Conservation (phyloP, 1,284 basidiomycete genomes). For the Porodaedalea pini region DNA sequence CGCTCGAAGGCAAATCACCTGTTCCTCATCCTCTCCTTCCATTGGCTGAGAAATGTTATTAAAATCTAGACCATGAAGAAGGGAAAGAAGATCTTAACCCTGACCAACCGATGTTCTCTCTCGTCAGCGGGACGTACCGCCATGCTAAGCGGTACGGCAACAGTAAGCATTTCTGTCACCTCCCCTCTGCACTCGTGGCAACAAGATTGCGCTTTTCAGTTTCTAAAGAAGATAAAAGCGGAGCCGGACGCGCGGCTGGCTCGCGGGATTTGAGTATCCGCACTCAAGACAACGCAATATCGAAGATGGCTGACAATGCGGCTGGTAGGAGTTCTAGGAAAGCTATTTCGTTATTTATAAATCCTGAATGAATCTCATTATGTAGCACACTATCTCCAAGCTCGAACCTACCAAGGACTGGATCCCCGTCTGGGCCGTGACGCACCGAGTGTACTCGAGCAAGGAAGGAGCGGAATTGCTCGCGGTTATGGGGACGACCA, state of each 20-base stretch:
- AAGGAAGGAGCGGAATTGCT: slow-evolving; percentile 88
- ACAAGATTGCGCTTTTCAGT: background rate
- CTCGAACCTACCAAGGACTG: slow-evolving; percentile 78
- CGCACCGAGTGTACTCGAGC: slow-evolving; percentile 77
- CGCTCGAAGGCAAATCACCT: slow-evolving; percentile 2
- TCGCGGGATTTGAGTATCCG: slow-evolving; percentile 47
- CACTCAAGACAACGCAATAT: slow-evolving; percentile 58
- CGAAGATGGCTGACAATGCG: slow-evolving; percentile 61
- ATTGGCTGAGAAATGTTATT: background rate
- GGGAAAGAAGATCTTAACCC: slow-evolving; percentile 37
- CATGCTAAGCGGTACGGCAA: slow-evolving; percentile 65
- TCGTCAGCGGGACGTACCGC: slow-evolving; percentile 84
- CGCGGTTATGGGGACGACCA: slow-evolving; percentile 69
- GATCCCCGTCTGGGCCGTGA: slow-evolving; percentile 81
- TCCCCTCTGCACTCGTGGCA: background rate
- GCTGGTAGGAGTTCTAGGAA: slow-evolving; percentile 49
- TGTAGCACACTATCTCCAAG: slow-evolving; percentile 63
- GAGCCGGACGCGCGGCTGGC: background rate
- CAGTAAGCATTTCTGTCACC: slow-evolving; percentile 8
- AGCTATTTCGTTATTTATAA: background rate
- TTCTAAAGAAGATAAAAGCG: background rate
- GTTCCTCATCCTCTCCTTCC: background rate
- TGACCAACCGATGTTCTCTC: slow-evolving; percentile 80
- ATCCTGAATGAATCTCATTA: slow-evolving; percentile 7
- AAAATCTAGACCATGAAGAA: slow-evolving; percentile 19